Conservation (phyloP, 192 early-diverging fungal genomes). For the Oehlia diaphana region DNA sequence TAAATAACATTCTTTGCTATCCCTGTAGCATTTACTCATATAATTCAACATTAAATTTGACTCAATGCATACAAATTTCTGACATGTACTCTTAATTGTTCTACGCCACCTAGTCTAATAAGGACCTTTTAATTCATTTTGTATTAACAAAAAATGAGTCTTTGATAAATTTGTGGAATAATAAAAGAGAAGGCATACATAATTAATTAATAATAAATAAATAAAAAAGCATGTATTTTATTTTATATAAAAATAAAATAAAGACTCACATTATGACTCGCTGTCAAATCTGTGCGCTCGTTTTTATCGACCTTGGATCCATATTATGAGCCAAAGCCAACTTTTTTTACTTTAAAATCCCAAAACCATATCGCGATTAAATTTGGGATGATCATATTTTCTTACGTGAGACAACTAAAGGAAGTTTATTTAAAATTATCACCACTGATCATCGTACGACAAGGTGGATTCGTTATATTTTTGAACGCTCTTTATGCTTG, state of each 20-base stretch:
- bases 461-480: not conserved
- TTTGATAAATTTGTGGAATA: slow-evolving; percentile 95
- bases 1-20: slow-evolving; percentile 97
- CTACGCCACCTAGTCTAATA: slow-evolving; percentile 92
- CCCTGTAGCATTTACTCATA: slow-evolving; percentile 92
- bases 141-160: slow-evolving; percentile 92
- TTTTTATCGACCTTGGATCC: too few relatives aligned
- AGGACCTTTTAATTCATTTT: slow-evolving; percentile 59
- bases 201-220: not conserved
- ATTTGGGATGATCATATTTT: too few relatives aligned
- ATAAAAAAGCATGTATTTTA: too few relatives aligned
- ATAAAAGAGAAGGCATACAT: slow-evolving; percentile 22
- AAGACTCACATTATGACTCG: slow-evolving; percentile 37
- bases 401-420: too few relatives aligned
- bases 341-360: slow-evolving; percentile 3
- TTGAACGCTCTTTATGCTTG: not conserved
- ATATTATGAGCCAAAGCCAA: slow-evolving; percentile 47
- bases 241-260: too few relatives aligned
- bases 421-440: too few relatives aligned
- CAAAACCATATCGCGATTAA: slow-evolving; percentile 34
- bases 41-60: slow-evolving; percentile 69
- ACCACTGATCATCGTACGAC: not conserved
- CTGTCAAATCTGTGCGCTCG: too few relatives aligned
- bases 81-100: slow-evolving; percentile 59
- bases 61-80: slow-evolving; percentile 81